These are phyloP conservation scores for Fusarium nodosum DNA, from an alignment of 2,329 filamentous ascomycete genomes.

Conservation along the genomic window DNA sequence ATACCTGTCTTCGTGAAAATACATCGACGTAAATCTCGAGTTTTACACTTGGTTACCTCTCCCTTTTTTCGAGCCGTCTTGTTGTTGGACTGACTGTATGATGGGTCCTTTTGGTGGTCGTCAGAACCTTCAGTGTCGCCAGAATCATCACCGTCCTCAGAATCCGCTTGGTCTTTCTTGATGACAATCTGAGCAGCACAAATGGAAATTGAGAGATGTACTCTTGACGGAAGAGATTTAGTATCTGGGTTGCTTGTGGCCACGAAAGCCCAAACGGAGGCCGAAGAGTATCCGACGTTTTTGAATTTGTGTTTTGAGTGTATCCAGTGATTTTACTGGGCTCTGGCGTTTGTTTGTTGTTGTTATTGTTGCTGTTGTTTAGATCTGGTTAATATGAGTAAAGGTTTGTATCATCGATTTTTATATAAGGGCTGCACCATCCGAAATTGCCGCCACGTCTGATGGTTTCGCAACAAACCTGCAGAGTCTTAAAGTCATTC, in stretches of 20 bases:
- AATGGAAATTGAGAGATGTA: slow-evolving; percentile 58
- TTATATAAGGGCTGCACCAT: background rate
- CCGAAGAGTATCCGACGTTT: background rate
- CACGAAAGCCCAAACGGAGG: slow-evolving; percentile 57
- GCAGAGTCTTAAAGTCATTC: background rate
- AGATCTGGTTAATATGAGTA: background rate
- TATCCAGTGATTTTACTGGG: background rate
- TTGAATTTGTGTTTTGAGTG: background rate
- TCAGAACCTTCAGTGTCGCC: no score
- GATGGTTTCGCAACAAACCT: background rate
- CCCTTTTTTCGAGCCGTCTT: no score
- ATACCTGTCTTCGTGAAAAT: no score
- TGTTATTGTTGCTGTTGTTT: no score
- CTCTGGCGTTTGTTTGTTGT: background rate
- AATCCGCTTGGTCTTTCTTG: no score
- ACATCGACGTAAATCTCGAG: no score
- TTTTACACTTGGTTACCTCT: no score
- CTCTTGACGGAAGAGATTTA: slow-evolving; percentile 53
- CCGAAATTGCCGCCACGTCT: background rate
- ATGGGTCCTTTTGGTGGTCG: no score
- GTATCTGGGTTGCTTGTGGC: slow-evolving; percentile 54
- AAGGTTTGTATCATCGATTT: background rate
- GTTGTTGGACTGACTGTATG: no score
- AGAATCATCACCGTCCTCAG: no score
- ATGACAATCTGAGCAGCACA: slow-evolving; percentile 42